Base-by-base conservation (phyloP, 176 grass and related monocot species). In the Oryza coarctata region DNA sequence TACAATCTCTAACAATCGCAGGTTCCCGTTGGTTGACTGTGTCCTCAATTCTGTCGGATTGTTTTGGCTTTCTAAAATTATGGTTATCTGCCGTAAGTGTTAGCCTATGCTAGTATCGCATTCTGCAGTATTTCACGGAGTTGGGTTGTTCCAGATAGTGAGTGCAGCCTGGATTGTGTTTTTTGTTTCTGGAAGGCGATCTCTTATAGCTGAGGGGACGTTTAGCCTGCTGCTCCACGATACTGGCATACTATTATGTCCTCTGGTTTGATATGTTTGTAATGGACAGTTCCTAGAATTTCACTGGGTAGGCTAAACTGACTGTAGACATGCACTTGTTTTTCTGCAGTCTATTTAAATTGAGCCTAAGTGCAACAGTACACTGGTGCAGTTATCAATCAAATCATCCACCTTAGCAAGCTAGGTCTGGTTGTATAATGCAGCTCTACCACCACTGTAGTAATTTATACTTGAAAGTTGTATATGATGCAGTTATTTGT, bases 401-500 rank as follows among this genome's bases (percentile, higher is more conserved):
- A 20, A 66, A 73, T 31, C 2, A 63, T 40, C 70, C 28, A 78
- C 22, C 44, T 20, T 26, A 36, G 14, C 2, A 67, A 40, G 58
- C 60, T 65, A 38, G 31, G 40, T 2, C 65, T 80, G 26, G 40
- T 40, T 65, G 8, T 69, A 25, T 35, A 80, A 40, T 40, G 2
- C 66, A 73, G n/a, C 23, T 64, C 32, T 39, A 44, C 58, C 27
- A 23, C 6, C 17, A 14, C 43, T 45, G 5, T 63, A 62, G 34
- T 36, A 65, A 35, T 85, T 82, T 43, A 32, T 49, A 26, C 28
- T 70, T 41, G 41, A 63, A 15, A 40, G 41, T 31, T 65, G 68
- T 38, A 68, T n/a, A 35, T n/a, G n/a, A n/a, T n/a, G 32, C 67
- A 27, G 32, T 79, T 88, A 26, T 77, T 41, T 76, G 27, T n/a